These are phyloP conservation scores for Acanthamoeba triangularis DNA, from an alignment of 208 protist genomes.

Conservation along the genomic window DNA sequence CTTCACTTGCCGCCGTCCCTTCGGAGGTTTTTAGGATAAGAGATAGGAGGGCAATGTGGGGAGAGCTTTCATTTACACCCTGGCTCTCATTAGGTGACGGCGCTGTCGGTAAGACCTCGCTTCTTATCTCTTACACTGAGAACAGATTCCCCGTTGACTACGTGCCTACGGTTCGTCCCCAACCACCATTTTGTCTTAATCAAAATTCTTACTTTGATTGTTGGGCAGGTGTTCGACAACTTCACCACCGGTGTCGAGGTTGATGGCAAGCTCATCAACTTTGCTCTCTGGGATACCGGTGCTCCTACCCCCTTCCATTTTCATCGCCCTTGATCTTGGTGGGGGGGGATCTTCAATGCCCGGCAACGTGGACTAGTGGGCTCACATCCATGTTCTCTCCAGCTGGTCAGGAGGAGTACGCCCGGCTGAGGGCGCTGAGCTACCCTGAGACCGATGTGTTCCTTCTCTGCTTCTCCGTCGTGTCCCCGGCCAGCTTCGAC, in stretches of 20 bases:
- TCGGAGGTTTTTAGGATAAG: background rate
- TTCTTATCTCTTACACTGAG: slow-evolving; percentile 76
- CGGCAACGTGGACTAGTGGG: background rate
- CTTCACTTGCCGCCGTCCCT: background rate
- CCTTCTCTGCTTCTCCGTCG: slow-evolving; percentile 90
- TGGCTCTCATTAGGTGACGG: background rate
- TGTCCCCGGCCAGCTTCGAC: slow-evolving; percentile 80
- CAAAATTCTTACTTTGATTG: background rate
- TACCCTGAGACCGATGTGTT: slow-evolving; percentile 89
- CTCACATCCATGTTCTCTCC: slow-evolving; percentile 55
- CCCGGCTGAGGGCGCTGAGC: slow-evolving; percentile 91
- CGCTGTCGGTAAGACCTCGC: slow-evolving; percentile 75
- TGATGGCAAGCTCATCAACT: slow-evolving; percentile 85
- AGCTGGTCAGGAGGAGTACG: slow-evolving; percentile 94
- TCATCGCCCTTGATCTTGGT: background rate
- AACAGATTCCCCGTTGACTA: slow-evolving; percentile 77
- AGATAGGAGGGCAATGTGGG: background rate
- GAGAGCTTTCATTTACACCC: background rate
- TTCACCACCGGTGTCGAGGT: slow-evolving; percentile 91
- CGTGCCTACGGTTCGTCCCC: slow-evolving; percentile 6
- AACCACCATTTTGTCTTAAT: background rate
- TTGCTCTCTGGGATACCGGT: slow-evolving; percentile 88
- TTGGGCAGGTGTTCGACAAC: slow-evolving; percentile 92
- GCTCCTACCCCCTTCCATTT: slow-evolving; percentile 84
- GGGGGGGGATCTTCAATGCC: background rate